Base-by-base conservation (phyloP, 208 protist species). In the Wallacemonas rigidus region DNA sequence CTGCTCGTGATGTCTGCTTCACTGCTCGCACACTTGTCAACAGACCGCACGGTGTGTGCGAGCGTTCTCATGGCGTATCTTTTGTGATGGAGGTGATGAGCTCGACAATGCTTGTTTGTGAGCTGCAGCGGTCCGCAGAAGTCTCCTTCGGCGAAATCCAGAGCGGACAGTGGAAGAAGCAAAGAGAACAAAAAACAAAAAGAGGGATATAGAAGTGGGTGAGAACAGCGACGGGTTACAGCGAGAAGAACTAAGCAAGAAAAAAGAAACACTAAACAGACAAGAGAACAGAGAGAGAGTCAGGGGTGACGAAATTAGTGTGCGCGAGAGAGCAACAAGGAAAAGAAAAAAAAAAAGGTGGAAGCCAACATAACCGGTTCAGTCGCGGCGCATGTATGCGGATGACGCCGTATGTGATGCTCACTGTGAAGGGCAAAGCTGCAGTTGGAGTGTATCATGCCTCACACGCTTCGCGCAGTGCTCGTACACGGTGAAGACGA, bases 401-500 rank as follows among this genome's bases (percentile, higher is more conserved):
- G 26, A 26, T 26, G 26, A 26, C 26, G 26, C 26, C 26, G 26
- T 26, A 26, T 26, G 26, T 26, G 26, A 26, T 26, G 26, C 26
- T 26, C 26, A 26, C 26, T 26, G 26, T 26, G 0, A 26, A 26
- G 26, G 0, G 0, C 35, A 67, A 54, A 63, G 43, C n/a, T 17
- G 43, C 2, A 53, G 36, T 14, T 39, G 15, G 47, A 26, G 26
- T 26, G 26, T 26, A 26, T 26, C 26, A 26, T 69, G 2, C 39
- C 17, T n/a, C 2, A 36, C 1, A 38, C 9, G 35, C 14, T 40
- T 45, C 3, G 53, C n/a, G 39, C 54, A 63, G 36, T 70, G 67
- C 70, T 90, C 85, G 61, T 90, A 85, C 2, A 75, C 80, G 5
- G 75, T 75, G 69, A 90, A 90, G 55, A 87, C 78, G 38, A 85